A percentile compares a stretch with the other conserved stretches of the same genome.
phyloP scores from a whole-genome alignment of 352 stramenopile species.

The Halophytophthora polymorphica region DNA sequence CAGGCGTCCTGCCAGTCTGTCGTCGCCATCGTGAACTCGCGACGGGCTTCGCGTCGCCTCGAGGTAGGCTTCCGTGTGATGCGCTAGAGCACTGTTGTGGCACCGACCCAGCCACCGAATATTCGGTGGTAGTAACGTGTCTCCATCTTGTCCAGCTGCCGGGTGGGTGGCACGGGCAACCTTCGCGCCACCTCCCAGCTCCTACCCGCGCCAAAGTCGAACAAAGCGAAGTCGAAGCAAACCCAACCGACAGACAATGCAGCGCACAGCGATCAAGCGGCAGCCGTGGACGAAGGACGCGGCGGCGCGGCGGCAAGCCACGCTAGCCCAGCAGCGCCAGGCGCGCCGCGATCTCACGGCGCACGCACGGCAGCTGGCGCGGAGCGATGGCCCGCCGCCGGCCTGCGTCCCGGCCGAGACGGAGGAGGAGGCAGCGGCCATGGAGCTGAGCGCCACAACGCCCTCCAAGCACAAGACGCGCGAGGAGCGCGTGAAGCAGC shows the following conservation, averaged over 20 bases:
- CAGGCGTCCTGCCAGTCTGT: conserved; percentile 39
- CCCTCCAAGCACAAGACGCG: conserved; percentile 55
- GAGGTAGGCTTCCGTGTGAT: too few species aligned
- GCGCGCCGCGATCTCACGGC: conserved; percentile 72
- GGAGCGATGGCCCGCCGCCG: conserved; percentile 27
- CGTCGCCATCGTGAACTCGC: conserved; percentile 18
- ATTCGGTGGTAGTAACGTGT: too few species aligned
- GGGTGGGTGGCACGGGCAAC: too few species aligned
- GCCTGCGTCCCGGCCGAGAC: background rate
- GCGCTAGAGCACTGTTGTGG: background rate
- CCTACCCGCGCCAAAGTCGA: too few species aligned
- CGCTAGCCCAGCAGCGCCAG: conserved; percentile 69
- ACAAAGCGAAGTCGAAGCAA: background rate
- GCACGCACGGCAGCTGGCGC: conserved; percentile 66
- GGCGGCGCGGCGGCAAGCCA: conserved; percentile 45
- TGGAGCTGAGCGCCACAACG: conserved; percentile 23
- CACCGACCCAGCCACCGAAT: too few species aligned
- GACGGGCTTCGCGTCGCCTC: too few species aligned
- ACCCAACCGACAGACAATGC: conserved; percentile 11
- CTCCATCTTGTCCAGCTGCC: too few species aligned
- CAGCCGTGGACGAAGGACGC: conserved; percentile 65
- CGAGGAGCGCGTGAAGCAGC: conserved; percentile 74
- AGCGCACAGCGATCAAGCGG: conserved; percentile 61
- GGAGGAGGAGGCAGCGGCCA: conserved; percentile 19
- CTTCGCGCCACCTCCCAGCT: too few species aligned